phyloP scores from a whole-genome alignment of 2,329 filamentous ascomycete genomes.

The Dactylella cylindrospora region DNA sequence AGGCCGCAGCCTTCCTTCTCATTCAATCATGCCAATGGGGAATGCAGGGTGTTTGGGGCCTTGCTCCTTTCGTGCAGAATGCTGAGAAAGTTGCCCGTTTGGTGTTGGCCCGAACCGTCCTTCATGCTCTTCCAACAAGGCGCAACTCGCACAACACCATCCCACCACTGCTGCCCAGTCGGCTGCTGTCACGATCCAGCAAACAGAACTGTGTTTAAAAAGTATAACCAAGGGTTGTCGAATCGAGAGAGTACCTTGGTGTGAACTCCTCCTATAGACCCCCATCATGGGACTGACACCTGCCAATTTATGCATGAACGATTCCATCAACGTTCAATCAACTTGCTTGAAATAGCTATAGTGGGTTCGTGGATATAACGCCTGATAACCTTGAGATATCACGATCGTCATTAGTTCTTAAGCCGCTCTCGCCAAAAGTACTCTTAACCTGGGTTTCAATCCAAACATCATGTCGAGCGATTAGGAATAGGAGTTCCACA shows the following conservation, averaged over 20 bases:
- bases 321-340: constrained; percentile 20
- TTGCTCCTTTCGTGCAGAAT: constrained; percentile 26
- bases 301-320: constrained; percentile 19
- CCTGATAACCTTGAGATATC: background rate
- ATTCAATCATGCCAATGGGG: background rate
- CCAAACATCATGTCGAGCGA: no score
- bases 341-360: constrained; percentile 23
- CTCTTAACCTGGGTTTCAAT: no score
- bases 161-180: no score
- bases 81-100: constrained; percentile 34
- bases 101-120: constrained; percentile 8
- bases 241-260: no score
- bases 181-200: no score
- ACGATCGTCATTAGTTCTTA: background rate
- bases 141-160: no score
- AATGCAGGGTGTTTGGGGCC: constrained; percentile 10
- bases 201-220: no score
- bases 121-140: constrained; percentile 12
- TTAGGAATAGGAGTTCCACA: no score
- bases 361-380: background rate
- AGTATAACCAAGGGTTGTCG: no score
- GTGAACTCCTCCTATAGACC: no score
- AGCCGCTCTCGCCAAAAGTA: no score
- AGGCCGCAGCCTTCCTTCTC: background rate
- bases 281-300: no score